A percentile compares a stretch with the other conserved stretches of the same genome.
Conservation (phyloP, 2,329 filamentous ascomycete genomes). For the Stagonosporopsis chrysanthemi region DNA sequence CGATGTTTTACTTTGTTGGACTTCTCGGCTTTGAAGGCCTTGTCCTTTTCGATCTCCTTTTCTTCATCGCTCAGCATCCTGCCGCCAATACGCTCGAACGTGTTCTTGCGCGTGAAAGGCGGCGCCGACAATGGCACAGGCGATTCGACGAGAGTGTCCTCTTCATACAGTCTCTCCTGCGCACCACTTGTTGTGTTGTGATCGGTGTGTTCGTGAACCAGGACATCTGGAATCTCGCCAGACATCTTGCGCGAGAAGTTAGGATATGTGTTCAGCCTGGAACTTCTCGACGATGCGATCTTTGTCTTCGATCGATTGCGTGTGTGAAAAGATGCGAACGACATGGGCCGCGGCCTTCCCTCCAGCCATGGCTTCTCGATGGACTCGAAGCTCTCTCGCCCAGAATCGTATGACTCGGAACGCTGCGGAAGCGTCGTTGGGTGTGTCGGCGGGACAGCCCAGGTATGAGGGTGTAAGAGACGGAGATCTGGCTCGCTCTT, state of each 20-base stretch:
- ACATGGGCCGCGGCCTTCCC: constrained; percentile 33
- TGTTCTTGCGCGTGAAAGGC: constrained; percentile 15
- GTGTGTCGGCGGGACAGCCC: constrained; percentile 22
- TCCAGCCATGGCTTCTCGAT: constrained; percentile 29
- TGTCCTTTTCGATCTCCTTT: constrained; percentile 22
- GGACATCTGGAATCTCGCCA: constrained; percentile 22
- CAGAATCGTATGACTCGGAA: constrained; percentile 13
- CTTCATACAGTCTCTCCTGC: constrained; percentile 19
- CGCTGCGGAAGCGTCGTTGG: constrained; percentile 24
- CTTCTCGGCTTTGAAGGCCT: constrained; percentile 25
- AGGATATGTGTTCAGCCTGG: constrained; percentile 35
- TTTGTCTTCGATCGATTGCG: constrained; percentile 36
- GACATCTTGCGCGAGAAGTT: constrained; percentile 36
- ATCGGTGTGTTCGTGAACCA: constrained; percentile 32
- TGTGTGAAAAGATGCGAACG: constrained; percentile 35
- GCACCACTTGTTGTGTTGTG: constrained; percentile 28
- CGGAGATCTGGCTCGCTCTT: constrained; percentile 27
- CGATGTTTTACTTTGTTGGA: constrained; percentile 27
- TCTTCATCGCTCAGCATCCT: constrained; percentile 20
- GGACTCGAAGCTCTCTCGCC: constrained; percentile 21
- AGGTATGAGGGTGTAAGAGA: constrained; percentile 26
- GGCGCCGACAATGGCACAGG: constrained; percentile 27
- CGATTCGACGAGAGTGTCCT: constrained; percentile 25
- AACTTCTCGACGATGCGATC: constrained; percentile 41
- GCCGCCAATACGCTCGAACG: constrained; percentile 8